Conservation (phyloP, 805 yeast species). For the Pichia sporocuriosa region DNA sequence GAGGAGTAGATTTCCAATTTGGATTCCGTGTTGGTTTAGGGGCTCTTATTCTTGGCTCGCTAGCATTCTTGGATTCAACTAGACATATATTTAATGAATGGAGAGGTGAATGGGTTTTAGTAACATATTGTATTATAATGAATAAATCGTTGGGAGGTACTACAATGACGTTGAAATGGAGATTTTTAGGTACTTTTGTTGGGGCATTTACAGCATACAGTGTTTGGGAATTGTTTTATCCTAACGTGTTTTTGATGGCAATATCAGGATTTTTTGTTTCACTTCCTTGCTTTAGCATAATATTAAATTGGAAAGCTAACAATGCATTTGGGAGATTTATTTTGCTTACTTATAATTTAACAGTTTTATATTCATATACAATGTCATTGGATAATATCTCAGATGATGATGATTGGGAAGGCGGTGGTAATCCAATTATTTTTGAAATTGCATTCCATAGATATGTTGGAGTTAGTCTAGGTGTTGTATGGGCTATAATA, state of each 20-base stretch:
- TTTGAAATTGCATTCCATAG: constrained; percentile 74
- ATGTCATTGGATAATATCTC: constrained; percentile 41
- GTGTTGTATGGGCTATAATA: constrained; percentile 70
- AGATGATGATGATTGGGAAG: constrained; percentile 56
- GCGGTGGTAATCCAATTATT: constrained; percentile 62
- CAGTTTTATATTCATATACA: constrained; percentile 69
- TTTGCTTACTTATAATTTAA: constrained; percentile 67
- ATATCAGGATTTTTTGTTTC: constrained; percentile 41
- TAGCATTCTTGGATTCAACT: constrained; percentile 59
- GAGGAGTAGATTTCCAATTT: constrained; percentile 65
- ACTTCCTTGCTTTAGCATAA: constrained; percentile 47
- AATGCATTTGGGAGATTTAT: constrained; percentile 66
- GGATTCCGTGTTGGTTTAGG: constrained; percentile 79
- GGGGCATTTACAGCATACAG: constrained; percentile 61
- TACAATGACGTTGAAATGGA: constrained; percentile 67
- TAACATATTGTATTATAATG: constrained; percentile 80
- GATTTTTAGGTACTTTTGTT: constrained; percentile 64
- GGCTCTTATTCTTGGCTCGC: constrained; percentile 53
- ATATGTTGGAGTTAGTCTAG: constrained; percentile 62
- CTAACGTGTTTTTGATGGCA: constrained; percentile 47
- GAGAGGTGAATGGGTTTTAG: constrained; percentile 82
- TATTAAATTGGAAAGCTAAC: constrained; percentile 58
- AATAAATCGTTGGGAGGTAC: constrained; percentile 82
- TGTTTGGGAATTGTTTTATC: constrained; percentile 54
- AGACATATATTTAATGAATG: constrained; percentile 50